Conservation (phyloP, 2,329 filamentous ascomycete species). For the Clonostachys rhizophaga region DNA sequence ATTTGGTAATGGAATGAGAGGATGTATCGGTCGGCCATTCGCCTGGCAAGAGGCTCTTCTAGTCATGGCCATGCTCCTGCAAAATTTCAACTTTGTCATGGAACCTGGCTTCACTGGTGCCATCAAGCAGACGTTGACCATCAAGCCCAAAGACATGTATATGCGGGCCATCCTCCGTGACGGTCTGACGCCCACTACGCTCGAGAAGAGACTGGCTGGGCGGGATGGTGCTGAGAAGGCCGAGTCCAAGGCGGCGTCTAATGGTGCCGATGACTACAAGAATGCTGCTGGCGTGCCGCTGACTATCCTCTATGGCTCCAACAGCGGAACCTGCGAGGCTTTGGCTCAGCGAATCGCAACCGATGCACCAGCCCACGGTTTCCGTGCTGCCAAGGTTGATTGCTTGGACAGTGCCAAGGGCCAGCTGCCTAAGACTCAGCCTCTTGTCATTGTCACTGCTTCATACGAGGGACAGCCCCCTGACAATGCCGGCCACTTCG, state of each 20-base stretch:
- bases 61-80: conserved; percentile 47
- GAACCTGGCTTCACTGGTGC: conserved; percentile 48
- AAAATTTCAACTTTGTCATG: conserved; percentile 62
- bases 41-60: conserved; percentile 7
- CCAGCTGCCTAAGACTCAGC: conserved; percentile 53
- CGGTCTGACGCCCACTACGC: conserved; percentile 19
- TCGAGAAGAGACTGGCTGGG: conserved; percentile 1
- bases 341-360: conserved; percentile 59
- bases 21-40: conserved; percentile 6
- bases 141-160: conserved; percentile 56
- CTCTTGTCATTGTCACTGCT: conserved; percentile 61
- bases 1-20: conserved; percentile 6
- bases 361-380: conserved; percentile 56
- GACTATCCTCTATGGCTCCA: conserved; percentile 69
- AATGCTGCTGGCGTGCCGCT: conserved; percentile 35
- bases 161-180: conserved; percentile 51
- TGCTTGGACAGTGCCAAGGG: conserved; percentile 58
- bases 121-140: conserved; percentile 49
- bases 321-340: conserved; percentile 70
- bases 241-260: background rate
- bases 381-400: conserved; percentile 44
- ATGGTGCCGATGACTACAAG: background rate
- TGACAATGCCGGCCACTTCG: conserved; percentile 63
- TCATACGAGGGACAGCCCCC: conserved; percentile 68
- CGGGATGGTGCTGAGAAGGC: background rate